Base-by-base conservation (phyloP, 2,329 filamentous ascomycete genomes). In the Reticulascus tulasneorum region DNA sequence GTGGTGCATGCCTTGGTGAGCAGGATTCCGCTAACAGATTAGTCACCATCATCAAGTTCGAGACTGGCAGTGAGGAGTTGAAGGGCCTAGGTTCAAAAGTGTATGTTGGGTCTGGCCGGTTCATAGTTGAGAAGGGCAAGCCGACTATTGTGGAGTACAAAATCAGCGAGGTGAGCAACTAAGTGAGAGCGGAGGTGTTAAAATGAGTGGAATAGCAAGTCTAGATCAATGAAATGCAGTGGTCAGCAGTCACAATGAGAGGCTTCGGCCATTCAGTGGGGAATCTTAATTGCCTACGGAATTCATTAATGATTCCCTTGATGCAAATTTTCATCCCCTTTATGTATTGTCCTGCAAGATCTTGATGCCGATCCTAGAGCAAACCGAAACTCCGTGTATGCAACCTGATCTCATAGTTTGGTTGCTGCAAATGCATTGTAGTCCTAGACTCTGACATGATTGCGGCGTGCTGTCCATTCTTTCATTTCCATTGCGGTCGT, bases 61-160 rank as follows among this genome's bases (percentile, higher is more conserved):
- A 66, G 47, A 61, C 62, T 9, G 62, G 59, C 21, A 51, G 51
- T 34, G 52, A 55, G 8, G 51, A 48, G 15, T 46, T 66, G 27
- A 59, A 54, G 42, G 48, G 45, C 5, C 43, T 67, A 6, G 56
- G 64, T 38, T 40, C 60, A 33, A 65, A 59, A 37, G 37, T 67
- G n/a, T 66, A 57, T 42, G 63, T 67, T 26, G 63, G 53, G 2
- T 62, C 59, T 12, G 64, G 64, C 16, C 54, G 63, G 15, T 67
- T 68, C 44, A 51, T 65, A 21, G 45, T 66, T 21, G 55, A 59
- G 26, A 40, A 52, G 26, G 54, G 57, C 9, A 48, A 56, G 30
- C 47, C 54, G 18, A 44, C 56, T 13, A 46, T 59, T 19, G 62
- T 68, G 15, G 63, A 67, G 48, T 66, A 66, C 46, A 65, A 64